phyloP scores from a whole-genome alignment of 75 land plant genomes.

The Pinus taeda region DNA sequence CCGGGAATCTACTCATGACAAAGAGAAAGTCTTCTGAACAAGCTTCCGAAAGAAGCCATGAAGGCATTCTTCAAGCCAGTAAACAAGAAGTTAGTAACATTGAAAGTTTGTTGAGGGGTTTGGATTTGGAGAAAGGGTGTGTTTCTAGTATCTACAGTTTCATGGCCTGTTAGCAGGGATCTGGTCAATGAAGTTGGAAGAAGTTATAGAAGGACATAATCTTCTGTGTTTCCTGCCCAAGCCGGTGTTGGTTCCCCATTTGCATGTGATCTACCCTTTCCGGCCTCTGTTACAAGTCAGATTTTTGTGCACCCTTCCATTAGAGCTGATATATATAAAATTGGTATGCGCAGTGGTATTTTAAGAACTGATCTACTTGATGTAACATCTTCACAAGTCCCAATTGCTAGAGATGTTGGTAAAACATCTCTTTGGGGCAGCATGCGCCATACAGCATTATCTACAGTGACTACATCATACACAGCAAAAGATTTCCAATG shows the following conservation, averaged over 20 bases:
- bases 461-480: constrained; percentile 26
- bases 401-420: not conserved
- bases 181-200: constrained; percentile 23
- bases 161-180: not conserved
- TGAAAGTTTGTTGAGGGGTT: constrained; percentile 89
- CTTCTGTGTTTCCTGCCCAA: constrained; percentile 21
- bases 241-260: constrained; percentile 96
- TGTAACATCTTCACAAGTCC: constrained; percentile 35
- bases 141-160: not conserved
- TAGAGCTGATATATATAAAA: constrained; percentile 21
- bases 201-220: constrained; percentile 30
- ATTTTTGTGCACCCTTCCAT: constrained; percentile 21
- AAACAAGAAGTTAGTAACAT: constrained; percentile 96
- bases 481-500: constrained; percentile 42
- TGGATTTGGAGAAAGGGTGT: constrained; percentile 57
- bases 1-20: constrained; percentile 38
- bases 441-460: constrained; percentile 22
- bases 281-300: constrained; percentile 38
- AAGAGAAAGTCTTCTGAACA: constrained; percentile 54
- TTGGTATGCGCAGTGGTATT: not conserved
- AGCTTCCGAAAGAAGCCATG: constrained; percentile 80
- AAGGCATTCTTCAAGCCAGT: constrained; percentile 91
- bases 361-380: constrained; percentile 23
- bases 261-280: constrained; percentile 92
- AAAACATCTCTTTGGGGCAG: constrained; percentile 6